Percentiles rank a stretch among this genome's conserved stretches.
phyloP scores from a whole-genome alignment of 2,329 filamentous ascomycete species.

The Trichophyton mentagrophytes region DNA sequence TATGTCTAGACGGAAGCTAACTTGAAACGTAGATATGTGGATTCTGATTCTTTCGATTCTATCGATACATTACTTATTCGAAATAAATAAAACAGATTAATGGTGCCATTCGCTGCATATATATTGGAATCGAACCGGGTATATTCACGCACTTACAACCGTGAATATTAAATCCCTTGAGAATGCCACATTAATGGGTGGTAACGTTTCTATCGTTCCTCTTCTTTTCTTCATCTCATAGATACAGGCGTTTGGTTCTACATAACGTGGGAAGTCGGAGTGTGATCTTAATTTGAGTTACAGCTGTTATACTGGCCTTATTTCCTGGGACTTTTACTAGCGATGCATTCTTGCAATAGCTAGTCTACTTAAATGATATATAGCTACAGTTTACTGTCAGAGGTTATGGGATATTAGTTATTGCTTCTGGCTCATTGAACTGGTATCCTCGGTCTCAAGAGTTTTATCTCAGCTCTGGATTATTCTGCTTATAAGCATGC shows the following conservation, averaged over 20 bases:
- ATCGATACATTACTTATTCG: conserved; percentile 74
- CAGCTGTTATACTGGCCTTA: neutral
- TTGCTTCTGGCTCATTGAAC: no score
- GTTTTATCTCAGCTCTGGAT: no score
- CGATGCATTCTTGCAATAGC: neutral
- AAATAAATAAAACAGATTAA: conserved; percentile 45
- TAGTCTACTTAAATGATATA: neutral
- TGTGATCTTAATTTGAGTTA: neutral
- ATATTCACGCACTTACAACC: neutral
- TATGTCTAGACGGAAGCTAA: conserved; percentile 8
- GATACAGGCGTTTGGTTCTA: neutral
- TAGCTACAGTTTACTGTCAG: neutral
- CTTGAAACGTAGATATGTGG: conserved; percentile 45
- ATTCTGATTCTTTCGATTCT: conserved; percentile 82
- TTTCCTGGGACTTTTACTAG: neutral
- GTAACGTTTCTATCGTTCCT: neutral
- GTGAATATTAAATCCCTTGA: neutral
- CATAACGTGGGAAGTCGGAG: neutral
- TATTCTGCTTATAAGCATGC: no score
- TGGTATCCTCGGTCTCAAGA: no score
- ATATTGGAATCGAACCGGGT: neutral
- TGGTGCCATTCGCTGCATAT: neutral
- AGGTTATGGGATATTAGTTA: neutral
- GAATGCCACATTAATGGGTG: neutral
- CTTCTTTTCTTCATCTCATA: neutral